Base-by-base conservation (phyloP, 1,139 yeast species). In the Debaryomyces udenii region DNA sequence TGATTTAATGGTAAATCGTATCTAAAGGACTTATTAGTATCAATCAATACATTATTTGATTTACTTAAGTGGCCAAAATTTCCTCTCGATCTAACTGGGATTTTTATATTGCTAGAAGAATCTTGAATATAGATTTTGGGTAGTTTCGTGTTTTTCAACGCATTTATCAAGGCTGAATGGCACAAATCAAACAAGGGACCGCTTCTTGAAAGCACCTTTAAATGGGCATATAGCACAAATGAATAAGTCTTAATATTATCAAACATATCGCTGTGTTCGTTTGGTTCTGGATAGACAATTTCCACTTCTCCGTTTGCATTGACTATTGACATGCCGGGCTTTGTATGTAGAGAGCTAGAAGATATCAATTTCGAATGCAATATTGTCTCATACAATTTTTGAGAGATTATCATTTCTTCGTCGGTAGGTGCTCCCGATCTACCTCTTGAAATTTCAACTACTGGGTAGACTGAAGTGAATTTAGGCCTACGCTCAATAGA, bases 351-450 rank as follows among this genome's bases (percentile, higher is more conserved):
- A 4, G 80, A 61, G 6, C 64, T 57, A 35, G 66, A 63, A 3
- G 78, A 69, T 23, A 86, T 61, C 14, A 83, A 47, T 38, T 78
- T 78, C 14, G 83, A 73, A 50, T 79, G 81, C 41, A 78, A 62
- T 11, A 85, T 57, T 3, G 74, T 63, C 51, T 87, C 88, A 53
- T 79, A 81, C 24, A 88, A 55, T 44, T 72, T 70, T 59, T 88
- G 96, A 3, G 95, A 80, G 26, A 87, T 57, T 23, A 79, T 81
- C 86, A 88, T 89, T 61, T 91, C 97, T 64, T 91, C 97, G 50
- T 84, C 90, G 1, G 94, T 83, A 16, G 97, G 97, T 2, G 93
- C 89, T 27, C 90, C 88, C 9, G 71, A 60, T 42, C 89, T 71
- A 14, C 96, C 96, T 44, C 94, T 71, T 42, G 83, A 78, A 11